Evolutionary conservation across 176 grass and related monocot genomes (phyloP).

Genomic region (Eragrostis nindensis): DNA sequence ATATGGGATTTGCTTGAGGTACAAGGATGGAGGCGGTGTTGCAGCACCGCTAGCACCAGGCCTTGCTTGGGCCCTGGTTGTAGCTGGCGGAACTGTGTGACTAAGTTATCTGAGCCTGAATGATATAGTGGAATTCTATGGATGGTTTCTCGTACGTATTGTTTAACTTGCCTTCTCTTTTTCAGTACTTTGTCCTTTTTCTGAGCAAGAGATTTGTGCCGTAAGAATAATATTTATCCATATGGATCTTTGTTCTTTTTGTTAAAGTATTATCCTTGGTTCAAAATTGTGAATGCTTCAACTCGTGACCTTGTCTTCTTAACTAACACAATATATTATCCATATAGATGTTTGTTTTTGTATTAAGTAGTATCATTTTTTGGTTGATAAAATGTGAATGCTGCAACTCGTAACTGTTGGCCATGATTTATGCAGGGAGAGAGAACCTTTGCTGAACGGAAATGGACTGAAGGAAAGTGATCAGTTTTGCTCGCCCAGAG

Average conservation of each 20-base stretch:
- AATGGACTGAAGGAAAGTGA: conserved; percentile 38
- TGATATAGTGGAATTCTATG: background rate
- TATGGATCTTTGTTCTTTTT: no score
- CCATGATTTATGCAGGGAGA: conserved; percentile 48
- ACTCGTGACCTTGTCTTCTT: background rate
- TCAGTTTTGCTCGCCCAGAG: conserved; percentile 38
- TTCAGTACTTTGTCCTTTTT: no score
- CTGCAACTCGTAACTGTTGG: background rate
- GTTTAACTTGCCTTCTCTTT: background rate
- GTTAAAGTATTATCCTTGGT: no score
- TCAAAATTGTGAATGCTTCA: no score
- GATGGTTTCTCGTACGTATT: background rate
- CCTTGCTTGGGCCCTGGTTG: no score
- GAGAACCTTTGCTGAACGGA: conserved; percentile 48
- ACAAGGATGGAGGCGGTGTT: no score
- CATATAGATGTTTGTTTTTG: background rate
- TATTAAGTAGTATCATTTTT: background rate
- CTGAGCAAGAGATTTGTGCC: no score
- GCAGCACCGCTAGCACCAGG: no score
- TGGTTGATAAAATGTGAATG: conserved; percentile 10
- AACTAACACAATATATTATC: background rate
- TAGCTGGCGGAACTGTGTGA: background rate
- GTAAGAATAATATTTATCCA: no score
- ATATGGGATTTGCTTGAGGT: no score
- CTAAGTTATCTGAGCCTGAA: background rate